A percentile compares a stretch with the other conserved stretches of the same genome.
Evolutionary conservation across 306 rosid genomes (phyloP).

Genomic region (Quercus dentata): DNA sequence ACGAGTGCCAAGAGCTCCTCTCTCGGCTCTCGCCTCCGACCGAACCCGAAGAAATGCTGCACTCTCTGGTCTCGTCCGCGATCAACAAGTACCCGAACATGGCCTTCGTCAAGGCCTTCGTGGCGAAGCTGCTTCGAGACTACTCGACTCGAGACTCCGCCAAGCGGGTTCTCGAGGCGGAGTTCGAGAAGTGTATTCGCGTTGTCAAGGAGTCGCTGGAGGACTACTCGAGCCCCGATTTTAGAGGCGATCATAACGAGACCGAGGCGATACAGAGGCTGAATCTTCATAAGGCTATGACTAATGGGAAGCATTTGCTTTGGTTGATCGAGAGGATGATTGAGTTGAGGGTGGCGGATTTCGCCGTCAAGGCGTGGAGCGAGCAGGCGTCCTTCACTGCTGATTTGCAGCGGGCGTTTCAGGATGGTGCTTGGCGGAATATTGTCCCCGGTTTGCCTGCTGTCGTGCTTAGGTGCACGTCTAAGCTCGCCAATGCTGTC

Average conservation of each 20-base stretch:
- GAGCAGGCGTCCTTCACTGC: slow-evolving; percentile 67
- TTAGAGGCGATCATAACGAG: slow-evolving; percentile 74
- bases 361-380: slow-evolving; percentile 81
- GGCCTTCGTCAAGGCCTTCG: slow-evolving; percentile 85
- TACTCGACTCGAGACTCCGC: slow-evolving; percentile 72
- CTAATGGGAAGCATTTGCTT: slow-evolving; percentile 65
- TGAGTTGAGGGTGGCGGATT: slow-evolving; percentile 81
- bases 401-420: slow-evolving; percentile 78
- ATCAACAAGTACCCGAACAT: slow-evolving; percentile 66
- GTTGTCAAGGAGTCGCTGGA: slow-evolving; percentile 82
- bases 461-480: slow-evolving; percentile 76
- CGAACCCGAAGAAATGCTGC: slow-evolving; percentile 59
- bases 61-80: slow-evolving; percentile 52
- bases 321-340: slow-evolving; percentile 96
- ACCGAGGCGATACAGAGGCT: slow-evolving; percentile 89
- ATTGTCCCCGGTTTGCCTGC: slow-evolving; percentile 88
- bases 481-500: slow-evolving; percentile 72
- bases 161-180: slow-evolving; percentile 73
- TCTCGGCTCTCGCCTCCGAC: slow-evolving; percentile 65
- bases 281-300: slow-evolving; percentile 80
- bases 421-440: slow-evolving; percentile 82
- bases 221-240: slow-evolving; percentile 83
- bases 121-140: slow-evolving; percentile 74
- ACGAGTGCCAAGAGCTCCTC: slow-evolving; percentile 68
- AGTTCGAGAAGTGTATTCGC: slow-evolving; percentile 55